Percentiles rank a stretch among this genome's conserved stretches.
phyloP scores from a whole-genome alignment of 2,329 filamentous ascomycete species.

The Fusarium praegraminearum region DNA sequence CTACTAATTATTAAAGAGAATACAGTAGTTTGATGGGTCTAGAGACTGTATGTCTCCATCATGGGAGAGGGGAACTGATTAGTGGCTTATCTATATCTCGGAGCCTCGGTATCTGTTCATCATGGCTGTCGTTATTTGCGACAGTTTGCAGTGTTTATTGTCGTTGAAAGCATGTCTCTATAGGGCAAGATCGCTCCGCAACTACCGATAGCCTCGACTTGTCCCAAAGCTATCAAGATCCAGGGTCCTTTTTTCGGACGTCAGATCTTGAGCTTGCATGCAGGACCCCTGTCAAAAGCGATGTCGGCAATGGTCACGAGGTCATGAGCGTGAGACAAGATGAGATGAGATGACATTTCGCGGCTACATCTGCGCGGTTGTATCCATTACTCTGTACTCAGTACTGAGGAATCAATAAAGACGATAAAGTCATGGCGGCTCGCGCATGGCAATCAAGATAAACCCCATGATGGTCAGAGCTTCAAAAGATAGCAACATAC shows the following conservation, averaged over 20 bases:
- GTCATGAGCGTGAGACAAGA: background rate
- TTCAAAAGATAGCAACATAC: background rate
- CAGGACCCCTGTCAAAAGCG: slow-evolving; percentile 32
- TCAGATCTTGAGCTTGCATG: slow-evolving; percentile 37
- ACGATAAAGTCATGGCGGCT: background rate
- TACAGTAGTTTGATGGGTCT: slow-evolving; percentile 23
- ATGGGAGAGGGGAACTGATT: slow-evolving; percentile 6
- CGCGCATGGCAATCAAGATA: background rate
- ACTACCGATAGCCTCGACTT: background rate
- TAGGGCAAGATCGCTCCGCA: background rate
- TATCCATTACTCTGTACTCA: background rate
- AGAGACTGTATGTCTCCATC: slow-evolving; percentile 14
- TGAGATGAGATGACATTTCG: background rate
- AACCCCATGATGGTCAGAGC: slow-evolving; percentile 28
- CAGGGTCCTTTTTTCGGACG: slow-evolving; percentile 26
- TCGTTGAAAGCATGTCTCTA: background rate
- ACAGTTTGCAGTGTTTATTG: background rate
- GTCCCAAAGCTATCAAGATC: slow-evolving; percentile 14
- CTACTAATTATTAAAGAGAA: slow-evolving; percentile 29
- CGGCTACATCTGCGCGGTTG: slow-evolving; percentile 18
- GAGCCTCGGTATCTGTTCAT: background rate
- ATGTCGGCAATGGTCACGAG: slow-evolving; percentile 40
- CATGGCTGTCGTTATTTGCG: background rate
- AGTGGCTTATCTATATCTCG: slow-evolving; percentile 34
- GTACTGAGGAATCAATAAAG: background rate